Evolutionary conservation across 2,329 filamentous ascomycete species (phyloP), one percentile per base, ranked within the genome.

Genomic region (Talaromyces atroroseus): DNA sequence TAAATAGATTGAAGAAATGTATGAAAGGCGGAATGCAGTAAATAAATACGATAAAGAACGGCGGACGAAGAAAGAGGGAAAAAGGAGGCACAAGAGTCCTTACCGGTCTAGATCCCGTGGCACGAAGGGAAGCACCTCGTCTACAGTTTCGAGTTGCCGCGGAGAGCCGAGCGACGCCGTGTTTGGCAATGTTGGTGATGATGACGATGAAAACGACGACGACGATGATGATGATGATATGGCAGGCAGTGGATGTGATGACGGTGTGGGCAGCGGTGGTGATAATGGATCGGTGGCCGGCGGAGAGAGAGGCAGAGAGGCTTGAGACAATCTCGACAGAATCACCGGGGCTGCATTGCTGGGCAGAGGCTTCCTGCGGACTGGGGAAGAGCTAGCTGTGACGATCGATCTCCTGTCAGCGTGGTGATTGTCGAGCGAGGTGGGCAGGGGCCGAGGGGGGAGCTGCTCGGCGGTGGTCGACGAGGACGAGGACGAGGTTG

Each of bases 311-410:
- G 32, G 20, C 12, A 40, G 44, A 36, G 49, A 50, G 5, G 26
- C 52, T 74, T 54, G 68, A 67, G 57, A 63, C 26, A 56, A 40
- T 20, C 49, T 44, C 5, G 56, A 58, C 23, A 55, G 34, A 46
- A 76, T 71, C 55, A 78, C 68, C 60, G 79, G 75, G 52, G 78
- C 77, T 60, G 74, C 72, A 70, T 75, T 76, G 58, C 73, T 69
- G 59, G 80, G 81, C 60, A 83, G 68, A 63, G 81, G 80, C 67
- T 82, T 82, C 62, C 80, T 75, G 63, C 76, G 76, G 58, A 82
- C 72, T 54, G 74, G 72, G 59, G 76, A 73, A 42, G 74, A 66
- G 58, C 69, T 66, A 57, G 74, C 69, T 59, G 74, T 72, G 62
- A 72, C 71, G 44, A 71, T 71, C 42, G 72, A 56, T 49, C 54